A percentile compares a stretch with the other conserved stretches of the same genome.
These are phyloP conservation scores for Mortierella antarctica DNA, from an alignment of 192 early-diverging fungal genomes.

Conservation along the genomic window DNA sequence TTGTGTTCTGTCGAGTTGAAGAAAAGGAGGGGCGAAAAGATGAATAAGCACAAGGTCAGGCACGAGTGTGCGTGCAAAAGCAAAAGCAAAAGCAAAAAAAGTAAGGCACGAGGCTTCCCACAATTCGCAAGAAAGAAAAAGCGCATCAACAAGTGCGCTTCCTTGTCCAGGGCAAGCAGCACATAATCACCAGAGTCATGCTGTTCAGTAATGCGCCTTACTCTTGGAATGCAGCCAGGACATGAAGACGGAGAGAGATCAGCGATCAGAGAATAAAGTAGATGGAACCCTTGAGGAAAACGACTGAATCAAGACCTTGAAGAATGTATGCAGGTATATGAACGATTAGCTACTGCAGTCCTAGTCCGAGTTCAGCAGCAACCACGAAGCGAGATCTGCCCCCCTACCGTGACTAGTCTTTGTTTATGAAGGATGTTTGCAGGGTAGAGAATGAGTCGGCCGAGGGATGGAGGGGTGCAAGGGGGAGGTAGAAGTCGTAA, in stretches of 20 bases:
- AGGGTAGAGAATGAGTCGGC: not conserved
- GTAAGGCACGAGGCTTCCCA: too few relatives aligned
- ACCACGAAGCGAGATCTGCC: too few relatives aligned
- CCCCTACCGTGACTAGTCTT: not conserved
- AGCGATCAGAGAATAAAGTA: constrained; percentile 16
- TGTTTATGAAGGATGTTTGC: not conserved
- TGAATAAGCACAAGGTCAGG: not conserved
- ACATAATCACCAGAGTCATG: not conserved
- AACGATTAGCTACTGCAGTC: too few relatives aligned
- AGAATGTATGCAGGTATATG: too few relatives aligned
- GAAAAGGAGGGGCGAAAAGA: not conserved
- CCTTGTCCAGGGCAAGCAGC: too few relatives aligned
- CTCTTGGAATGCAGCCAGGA: constrained; percentile 53
- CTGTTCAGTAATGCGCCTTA: not conserved
- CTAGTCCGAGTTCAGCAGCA: too few relatives aligned
- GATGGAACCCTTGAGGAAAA: not conserved
- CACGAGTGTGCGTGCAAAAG: too few relatives aligned
- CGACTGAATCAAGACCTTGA: too few relatives aligned
- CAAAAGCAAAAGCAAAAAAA: too few relatives aligned
- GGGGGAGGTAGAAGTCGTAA: constrained; percentile 25
- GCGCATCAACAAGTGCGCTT: too few relatives aligned
- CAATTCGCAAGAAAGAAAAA: too few relatives aligned
- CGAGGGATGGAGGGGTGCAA: not conserved
- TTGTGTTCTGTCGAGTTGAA: constrained; percentile 25
- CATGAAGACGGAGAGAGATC: constrained; percentile 22